Base-by-base conservation (phyloP, 192 early-diverging fungal species). In the Coemansia sp. region DNA sequence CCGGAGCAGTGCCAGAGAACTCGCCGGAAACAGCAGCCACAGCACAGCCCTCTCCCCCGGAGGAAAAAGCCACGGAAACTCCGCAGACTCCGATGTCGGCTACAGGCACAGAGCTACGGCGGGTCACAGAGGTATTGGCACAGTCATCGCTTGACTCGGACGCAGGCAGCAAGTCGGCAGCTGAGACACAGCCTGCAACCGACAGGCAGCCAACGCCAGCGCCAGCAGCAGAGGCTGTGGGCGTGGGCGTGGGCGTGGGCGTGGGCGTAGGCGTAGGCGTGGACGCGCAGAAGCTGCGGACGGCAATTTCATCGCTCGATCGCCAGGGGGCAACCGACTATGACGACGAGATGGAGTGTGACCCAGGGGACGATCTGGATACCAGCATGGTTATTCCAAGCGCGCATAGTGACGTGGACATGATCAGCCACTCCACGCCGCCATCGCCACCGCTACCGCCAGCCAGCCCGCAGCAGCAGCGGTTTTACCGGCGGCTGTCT, bases 341-440 rank as follows among this genome's bases (percentile, higher is more conserved):
- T 14, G 50, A 50, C 7, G 44, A 48, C 16, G 41, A 44, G 6
- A 63, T 63, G 61, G 61, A 63, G 15, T 47, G 50, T 21, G 41
- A 45, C 15, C 30, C 45, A 30, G 49, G 37, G 10, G 59, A 63
- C 41, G 62, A 61, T 8, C 45, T 69, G 42, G 72, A 65, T 11
- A 43, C 65, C 44, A 56, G 72, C 45, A 68, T 76, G 66, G 72
- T 58, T 28, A 39, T 76, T 33, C 57, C 72, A 0, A 55, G 53
- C 11, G 43, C 21, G 9, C 67, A 68, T 56, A 50, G 13, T 46
- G 63, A 65, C 31, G 59, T 49, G 19, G 73, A 77, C 21, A 59
- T 70, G 59, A 77, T 77, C 42, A 70, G 73, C 59, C 57, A 59
- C 23, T 77, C 73, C 2, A 77, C 73, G 11, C 73, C 73, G 41